Evolutionary conservation across 1,284 basidiomycete genomes (phyloP).

Genomic region (Trametes hirsuta): DNA sequence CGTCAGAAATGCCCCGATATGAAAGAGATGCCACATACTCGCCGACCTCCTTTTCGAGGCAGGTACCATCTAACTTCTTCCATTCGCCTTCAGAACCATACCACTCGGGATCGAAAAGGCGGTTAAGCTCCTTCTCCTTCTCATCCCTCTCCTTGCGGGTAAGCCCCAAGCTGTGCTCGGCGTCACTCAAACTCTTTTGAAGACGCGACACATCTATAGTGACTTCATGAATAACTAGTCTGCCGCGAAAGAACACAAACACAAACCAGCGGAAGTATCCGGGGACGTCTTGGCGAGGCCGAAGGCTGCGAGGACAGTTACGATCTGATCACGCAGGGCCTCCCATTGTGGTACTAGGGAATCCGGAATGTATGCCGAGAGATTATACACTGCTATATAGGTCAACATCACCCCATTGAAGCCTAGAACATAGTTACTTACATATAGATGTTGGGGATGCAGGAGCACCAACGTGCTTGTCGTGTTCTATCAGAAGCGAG

Average conservation of each 20-base stretch:
- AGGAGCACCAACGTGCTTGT: constrained; percentile 57
- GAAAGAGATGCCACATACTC: constrained; percentile 62
- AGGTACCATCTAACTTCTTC: constrained; percentile 90
- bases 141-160: constrained; percentile 51
- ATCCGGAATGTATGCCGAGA: constrained; percentile 89
- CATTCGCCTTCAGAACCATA: constrained; percentile 91
- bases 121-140: constrained; percentile 56
- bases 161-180: constrained; percentile 55
- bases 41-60: constrained; percentile 83
- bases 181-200: constrained; percentile 65
- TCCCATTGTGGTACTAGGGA: constrained; percentile 78
- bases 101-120: constrained; percentile 64
- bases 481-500: constrained; percentile 74
- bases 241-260: background rate
- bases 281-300: constrained; percentile 55
- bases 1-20: background rate
- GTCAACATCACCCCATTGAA: background rate
- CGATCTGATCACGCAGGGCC: constrained; percentile 62
- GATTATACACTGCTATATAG: constrained; percentile 67
- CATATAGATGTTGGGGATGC: constrained; percentile 46
- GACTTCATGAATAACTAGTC: background rate
- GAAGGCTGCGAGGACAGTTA: constrained; percentile 69
- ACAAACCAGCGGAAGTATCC: constrained; percentile 48
- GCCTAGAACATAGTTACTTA: constrained; percentile 41
- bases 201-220: constrained; percentile 57